These are phyloP conservation scores for Rhexocercosporidium sp. DNA, from an alignment of 2,329 filamentous ascomycete species.

Conservation along the genomic window DNA sequence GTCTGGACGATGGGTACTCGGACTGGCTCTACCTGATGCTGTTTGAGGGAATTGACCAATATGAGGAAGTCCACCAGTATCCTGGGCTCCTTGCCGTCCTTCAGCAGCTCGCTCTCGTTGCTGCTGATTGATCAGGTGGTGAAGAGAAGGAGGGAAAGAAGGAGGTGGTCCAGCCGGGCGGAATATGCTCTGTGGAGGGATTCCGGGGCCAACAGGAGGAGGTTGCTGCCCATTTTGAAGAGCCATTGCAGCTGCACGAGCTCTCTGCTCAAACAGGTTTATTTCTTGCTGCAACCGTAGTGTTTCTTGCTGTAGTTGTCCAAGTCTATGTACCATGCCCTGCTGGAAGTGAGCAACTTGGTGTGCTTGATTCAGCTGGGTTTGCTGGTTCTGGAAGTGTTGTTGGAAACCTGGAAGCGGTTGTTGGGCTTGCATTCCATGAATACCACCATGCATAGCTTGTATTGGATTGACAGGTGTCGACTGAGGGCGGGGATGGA, in stretches of 20 bases:
- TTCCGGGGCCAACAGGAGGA: slow-evolving; percentile 8
- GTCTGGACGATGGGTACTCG: slow-evolving; percentile 43
- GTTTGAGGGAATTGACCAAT: slow-evolving; percentile 34
- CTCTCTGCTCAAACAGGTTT: slow-evolving; percentile 31
- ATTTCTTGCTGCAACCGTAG: slow-evolving; percentile 48
- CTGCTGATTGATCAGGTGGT: slow-evolving; percentile 37
- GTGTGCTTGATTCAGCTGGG: slow-evolving; percentile 25
- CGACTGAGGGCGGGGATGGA: slow-evolving; percentile 31
- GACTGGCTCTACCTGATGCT: slow-evolving; percentile 36
- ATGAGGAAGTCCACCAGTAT: slow-evolving; percentile 21
- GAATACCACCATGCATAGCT: slow-evolving; percentile 28
- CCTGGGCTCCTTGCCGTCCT: slow-evolving; percentile 34
- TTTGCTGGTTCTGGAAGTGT: slow-evolving; percentile 34
- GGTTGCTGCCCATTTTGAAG: slow-evolving; percentile 22
- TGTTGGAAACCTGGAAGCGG: slow-evolving; percentile 36
- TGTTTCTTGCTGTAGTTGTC: slow-evolving; percentile 54
- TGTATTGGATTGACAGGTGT: slow-evolving; percentile 28
- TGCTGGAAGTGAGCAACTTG: slow-evolving; percentile 9
- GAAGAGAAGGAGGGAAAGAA: slow-evolving; percentile 25
- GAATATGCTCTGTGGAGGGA: slow-evolving; percentile 24
- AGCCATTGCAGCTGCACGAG: slow-evolving; percentile 20
- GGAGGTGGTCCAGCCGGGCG: slow-evolving; percentile 26
- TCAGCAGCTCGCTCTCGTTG: slow-evolving; percentile 37
- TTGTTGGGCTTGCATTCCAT: slow-evolving; percentile 34
- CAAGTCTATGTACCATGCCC: slow-evolving; percentile 44